phyloP scores from a whole-genome alignment of 2,329 filamentous ascomycete genomes.

The Fusarium decemcellulare region DNA sequence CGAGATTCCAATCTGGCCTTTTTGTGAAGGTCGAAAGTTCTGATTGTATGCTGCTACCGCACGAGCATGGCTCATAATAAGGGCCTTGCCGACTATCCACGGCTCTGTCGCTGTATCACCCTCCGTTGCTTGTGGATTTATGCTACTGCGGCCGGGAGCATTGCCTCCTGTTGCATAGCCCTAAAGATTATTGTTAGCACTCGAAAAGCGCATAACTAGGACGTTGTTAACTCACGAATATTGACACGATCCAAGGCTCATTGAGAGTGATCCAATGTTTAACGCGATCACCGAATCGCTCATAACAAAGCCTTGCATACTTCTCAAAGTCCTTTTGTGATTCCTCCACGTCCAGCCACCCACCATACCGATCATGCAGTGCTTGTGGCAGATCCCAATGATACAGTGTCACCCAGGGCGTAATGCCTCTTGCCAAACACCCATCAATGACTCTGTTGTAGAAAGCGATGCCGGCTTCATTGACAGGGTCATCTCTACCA shows the following conservation, averaged over 20 bases:
- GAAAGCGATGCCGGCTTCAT: slow-evolving; percentile 71
- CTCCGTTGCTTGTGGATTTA: slow-evolving; percentile 43
- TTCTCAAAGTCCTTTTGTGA: slow-evolving; percentile 53
- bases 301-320: slow-evolving; percentile 54
- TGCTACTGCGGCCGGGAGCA: slow-evolving; percentile 51
- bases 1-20: slow-evolving; percentile 53
- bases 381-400: slow-evolving; percentile 70
- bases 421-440: slow-evolving; percentile 68
- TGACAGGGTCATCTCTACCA: slow-evolving; percentile 73
- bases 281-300: slow-evolving; percentile 58
- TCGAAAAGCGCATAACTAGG: rapidly evolving
- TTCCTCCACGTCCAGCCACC: slow-evolving; percentile 50
- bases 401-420: slow-evolving; percentile 74
- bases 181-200: not conserved
- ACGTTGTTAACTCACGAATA: slow-evolving; percentile 42
- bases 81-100: slow-evolving; percentile 53
- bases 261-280: slow-evolving; percentile 58
- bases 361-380: slow-evolving; percentile 55
- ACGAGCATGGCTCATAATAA: slow-evolving; percentile 54
- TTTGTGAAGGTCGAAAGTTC: slow-evolving; percentile 49
- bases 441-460: slow-evolving; percentile 74
- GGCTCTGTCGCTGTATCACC: slow-evolving; percentile 54
- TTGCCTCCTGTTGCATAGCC: slow-evolving; percentile 53
- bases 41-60: slow-evolving; percentile 50
- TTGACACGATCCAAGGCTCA: slow-evolving; percentile 56